Conservation (phyloP, 73 alveolate species). For the Breviolum minutum region DNA sequence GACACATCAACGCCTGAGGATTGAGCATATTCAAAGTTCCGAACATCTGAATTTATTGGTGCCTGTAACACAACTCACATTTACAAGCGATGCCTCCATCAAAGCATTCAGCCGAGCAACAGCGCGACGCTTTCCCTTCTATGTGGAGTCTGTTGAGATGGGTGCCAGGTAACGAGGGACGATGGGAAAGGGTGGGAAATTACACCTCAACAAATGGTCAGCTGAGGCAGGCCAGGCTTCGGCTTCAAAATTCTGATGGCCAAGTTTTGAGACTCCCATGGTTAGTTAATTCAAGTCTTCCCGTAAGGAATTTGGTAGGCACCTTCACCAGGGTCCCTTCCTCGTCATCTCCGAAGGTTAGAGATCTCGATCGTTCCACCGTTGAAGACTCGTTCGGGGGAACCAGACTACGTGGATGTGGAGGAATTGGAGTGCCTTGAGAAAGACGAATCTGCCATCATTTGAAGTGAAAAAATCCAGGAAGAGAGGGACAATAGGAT, state of each 20-base stretch:
- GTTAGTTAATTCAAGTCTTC: too few relatives aligned
- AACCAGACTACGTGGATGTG: constrained; percentile 58
- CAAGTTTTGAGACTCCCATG: too few relatives aligned
- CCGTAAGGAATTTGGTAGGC: neutral
- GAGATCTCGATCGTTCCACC: constrained; percentile 68
- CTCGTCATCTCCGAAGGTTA: neutral
- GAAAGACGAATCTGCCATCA: neutral
- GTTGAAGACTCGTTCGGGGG: constrained; percentile 28
- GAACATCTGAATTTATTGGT: neutral
- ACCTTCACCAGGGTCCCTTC: neutral
- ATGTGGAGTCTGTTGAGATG: constrained; percentile 42
- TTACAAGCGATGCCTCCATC: neutral
- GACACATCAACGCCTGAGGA: neutral
- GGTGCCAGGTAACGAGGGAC: constrained; percentile 46
- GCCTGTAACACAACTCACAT: constrained; percentile 5
- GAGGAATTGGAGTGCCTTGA: constrained; percentile 17
- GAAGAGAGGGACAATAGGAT: neutral
- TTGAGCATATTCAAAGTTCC: neutral
- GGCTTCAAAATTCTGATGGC: too few relatives aligned
- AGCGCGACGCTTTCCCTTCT: constrained; percentile 62
- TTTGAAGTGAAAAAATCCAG: neutral
- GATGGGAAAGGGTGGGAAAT: too few relatives aligned
- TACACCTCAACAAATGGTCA: too few relatives aligned
- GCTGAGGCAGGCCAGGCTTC: too few relatives aligned
- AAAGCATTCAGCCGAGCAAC: neutral